Evolutionary conservation across 164 flowering plant genomes (phyloP), one percentile per base, ranked within the genome.

Genomic region (Cinnamomum chago): DNA sequence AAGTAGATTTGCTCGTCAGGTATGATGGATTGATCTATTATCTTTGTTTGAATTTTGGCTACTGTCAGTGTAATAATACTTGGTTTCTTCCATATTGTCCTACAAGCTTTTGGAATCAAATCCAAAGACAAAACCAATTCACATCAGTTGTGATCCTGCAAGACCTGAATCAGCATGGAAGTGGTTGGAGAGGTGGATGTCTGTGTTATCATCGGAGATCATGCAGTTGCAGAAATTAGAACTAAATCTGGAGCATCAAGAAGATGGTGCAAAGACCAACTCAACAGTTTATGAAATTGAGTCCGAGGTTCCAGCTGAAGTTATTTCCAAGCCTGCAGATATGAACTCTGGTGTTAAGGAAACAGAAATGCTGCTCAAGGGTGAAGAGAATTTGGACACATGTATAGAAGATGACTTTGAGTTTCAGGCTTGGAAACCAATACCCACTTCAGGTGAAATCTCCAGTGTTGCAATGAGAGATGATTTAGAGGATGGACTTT

Each of bases 131-230:
- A 90, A 83, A 79, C 83, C 85, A 52, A 87, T 90, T 75, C 67
- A 81, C 73, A 86, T 95, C 65, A 88, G 89, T 68, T 92, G 98
- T 81, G 96, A 90, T 81, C 86, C 94, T 64, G 77, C 79, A 40
- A 85, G 72, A 77, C 81, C 85, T 10, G 81, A 87, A 80, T 89
- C 92, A 66, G 82, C 90, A 27, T 95, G 99, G 99, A 83, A 82
- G 66, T 95, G 99, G 99, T 81, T 95, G 85, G 98, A 93, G 86
- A 83, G 95, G 75, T 95, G 99, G 99, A 89, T 88, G 99, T 78
- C 89, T 72, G 88, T 81, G 64, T 86, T 91, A 78, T 72, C 94
- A 35, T 72, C 80, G 11, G 80, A 79, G 67, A n/a, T 51, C 68
- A 73, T 50, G 58, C 82, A 77, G 78, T 18, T 83, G 58, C 76